A percentile compares a stretch with the other conserved stretches of the same genome.
These are phyloP conservation scores for Phytophthora kernoviae DNA, from an alignment of 352 stramenopile genomes.

Conservation along the genomic window DNA sequence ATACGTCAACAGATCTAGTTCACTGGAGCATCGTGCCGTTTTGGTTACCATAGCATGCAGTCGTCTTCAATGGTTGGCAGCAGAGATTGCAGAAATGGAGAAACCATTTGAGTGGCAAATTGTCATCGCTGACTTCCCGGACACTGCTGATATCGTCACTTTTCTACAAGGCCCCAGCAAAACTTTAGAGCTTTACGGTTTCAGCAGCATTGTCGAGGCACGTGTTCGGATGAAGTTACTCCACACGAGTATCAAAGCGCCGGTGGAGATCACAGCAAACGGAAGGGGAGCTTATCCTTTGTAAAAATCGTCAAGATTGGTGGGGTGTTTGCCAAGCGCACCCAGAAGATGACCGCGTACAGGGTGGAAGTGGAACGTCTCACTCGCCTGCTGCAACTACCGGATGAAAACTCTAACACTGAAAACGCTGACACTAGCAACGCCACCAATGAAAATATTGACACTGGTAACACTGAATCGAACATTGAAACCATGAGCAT, in stretches of 20 bases:
- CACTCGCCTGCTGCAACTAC: not conserved
- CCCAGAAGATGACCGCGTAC: slow-evolving; percentile 3
- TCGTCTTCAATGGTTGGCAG: slow-evolving; percentile 8
- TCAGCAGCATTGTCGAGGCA: slow-evolving; percentile 7
- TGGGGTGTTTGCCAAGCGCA: slow-evolving; percentile 5
- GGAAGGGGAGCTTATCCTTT: slow-evolving; percentile 8
- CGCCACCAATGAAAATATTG: not conserved
- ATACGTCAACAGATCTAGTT: not conserved
- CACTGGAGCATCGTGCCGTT: not conserved
- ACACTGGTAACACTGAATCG: too few relatives aligned
- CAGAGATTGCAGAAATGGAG: slow-evolving; percentile 13
- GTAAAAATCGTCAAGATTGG: slow-evolving; percentile 14
- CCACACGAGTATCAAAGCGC: slow-evolving; percentile 5
- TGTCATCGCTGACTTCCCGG: not conserved
- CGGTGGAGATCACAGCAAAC: slow-evolving; percentile 1
- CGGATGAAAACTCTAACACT: slow-evolving; percentile 3
- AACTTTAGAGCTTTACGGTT: slow-evolving; percentile 1
- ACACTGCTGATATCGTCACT: not conserved
- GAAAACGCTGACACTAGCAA: not conserved
- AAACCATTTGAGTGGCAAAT: slow-evolving; percentile 12
- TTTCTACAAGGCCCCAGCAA: slow-evolving; percentile 7
- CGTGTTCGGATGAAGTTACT: slow-evolving; percentile 4
- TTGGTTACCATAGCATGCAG: slow-evolving; percentile 1
- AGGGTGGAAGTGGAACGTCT: slow-evolving; percentile 4
- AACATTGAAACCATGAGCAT: too few relatives aligned